phyloP scores from a whole-genome alignment of 306 rosid species.

The Prunus padus region DNA sequence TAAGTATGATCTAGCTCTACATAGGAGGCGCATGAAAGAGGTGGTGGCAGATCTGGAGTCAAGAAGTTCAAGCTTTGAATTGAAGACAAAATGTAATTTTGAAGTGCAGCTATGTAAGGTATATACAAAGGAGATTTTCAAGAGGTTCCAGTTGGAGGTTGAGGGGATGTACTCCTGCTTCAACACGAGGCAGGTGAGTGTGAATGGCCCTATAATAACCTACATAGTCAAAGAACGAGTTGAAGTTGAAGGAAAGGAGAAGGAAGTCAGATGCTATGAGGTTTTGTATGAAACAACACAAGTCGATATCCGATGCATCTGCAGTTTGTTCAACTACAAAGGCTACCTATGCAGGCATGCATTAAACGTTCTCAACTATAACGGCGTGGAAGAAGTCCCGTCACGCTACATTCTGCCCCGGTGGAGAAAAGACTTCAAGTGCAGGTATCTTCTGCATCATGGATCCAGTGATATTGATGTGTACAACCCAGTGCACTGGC shows the following conservation, averaged over 20 bases:
- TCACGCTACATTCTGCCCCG: slow-evolving; percentile 61
- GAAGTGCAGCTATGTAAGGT: slow-evolving; percentile 62
- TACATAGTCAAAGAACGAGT: slow-evolving; percentile 71
- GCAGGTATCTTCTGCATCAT: slow-evolving; percentile 35
- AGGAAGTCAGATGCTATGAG: slow-evolving; percentile 54
- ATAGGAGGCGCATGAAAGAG: slow-evolving; percentile 63
- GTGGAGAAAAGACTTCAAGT: slow-evolving; percentile 65
- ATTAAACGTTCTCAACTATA: slow-evolving; percentile 64
- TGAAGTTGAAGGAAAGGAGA: slow-evolving; percentile 50
- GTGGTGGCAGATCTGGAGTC: slow-evolving; percentile 57
- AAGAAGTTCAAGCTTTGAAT: slow-evolving; percentile 37
- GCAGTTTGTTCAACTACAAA: slow-evolving; percentile 78
- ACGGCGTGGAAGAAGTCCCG: slow-evolving; percentile 69
- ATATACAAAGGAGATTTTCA: slow-evolving; percentile 58
- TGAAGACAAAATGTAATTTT: slow-evolving; percentile 56
- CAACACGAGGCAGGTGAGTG: slow-evolving; percentile 66
- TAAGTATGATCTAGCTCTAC: slow-evolving; percentile 69
- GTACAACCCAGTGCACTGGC: slow-evolving; percentile 31
- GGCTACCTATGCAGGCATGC: slow-evolving; percentile 81
- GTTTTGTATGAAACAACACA: slow-evolving; percentile 60
- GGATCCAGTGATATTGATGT: slow-evolving; percentile 26
- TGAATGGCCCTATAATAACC: slow-evolving; percentile 59
- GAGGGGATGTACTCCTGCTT: slow-evolving; percentile 75
- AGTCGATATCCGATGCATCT: slow-evolving; percentile 68
- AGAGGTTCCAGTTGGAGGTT: slow-evolving; percentile 62